Conservation (phyloP, 2,329 filamentous ascomycete species). For the Cylindrodendrum hubeiense region DNA sequence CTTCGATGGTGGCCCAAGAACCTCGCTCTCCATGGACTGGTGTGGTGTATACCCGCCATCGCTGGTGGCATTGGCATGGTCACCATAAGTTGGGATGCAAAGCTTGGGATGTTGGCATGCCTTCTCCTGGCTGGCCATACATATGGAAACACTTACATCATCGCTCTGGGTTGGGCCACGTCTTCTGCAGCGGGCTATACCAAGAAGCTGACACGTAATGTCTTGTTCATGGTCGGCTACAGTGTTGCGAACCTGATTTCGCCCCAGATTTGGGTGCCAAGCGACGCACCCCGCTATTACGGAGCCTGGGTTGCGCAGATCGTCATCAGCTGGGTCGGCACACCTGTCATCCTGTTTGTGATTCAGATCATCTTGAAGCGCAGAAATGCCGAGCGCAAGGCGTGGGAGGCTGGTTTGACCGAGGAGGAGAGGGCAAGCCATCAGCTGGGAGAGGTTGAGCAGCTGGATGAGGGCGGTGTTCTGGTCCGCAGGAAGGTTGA, state of each 20-base stretch:
- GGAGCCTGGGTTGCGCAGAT: conserved; percentile 42
- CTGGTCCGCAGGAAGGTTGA: conserved; percentile 48
- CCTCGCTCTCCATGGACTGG: conserved; percentile 45
- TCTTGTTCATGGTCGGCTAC: conserved; percentile 54
- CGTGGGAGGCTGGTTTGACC: conserved; percentile 32
- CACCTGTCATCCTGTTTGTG: conserved; percentile 48
- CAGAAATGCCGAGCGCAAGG: conserved; percentile 47
- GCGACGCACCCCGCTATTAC: conserved; percentile 43
- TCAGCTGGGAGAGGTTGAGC: conserved; percentile 31
- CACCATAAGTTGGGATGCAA: conserved; percentile 40
- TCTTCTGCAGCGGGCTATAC: conserved; percentile 54
- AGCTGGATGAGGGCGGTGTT: conserved; percentile 46
- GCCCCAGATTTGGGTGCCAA: conserved; percentile 51
- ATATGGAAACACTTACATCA: conserved; percentile 46
- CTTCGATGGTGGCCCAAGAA: conserved; percentile 47
- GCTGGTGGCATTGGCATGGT: conserved; percentile 45
- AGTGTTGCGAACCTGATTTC: conserved; percentile 50
- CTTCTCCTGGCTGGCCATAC: conserved; percentile 48
- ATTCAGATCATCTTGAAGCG: conserved; percentile 47
- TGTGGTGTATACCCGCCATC: conserved; percentile 43
- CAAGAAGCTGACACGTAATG: conserved; percentile 58
- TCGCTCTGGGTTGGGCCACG: conserved; percentile 52
- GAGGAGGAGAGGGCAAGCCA: conserved; percentile 42
- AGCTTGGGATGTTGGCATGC: conserved; percentile 37
- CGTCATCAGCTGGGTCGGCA: conserved; percentile 49